Evolutionary conservation across 106 monocot species (phyloP).

Genomic region (Apostasia ramifera): DNA sequence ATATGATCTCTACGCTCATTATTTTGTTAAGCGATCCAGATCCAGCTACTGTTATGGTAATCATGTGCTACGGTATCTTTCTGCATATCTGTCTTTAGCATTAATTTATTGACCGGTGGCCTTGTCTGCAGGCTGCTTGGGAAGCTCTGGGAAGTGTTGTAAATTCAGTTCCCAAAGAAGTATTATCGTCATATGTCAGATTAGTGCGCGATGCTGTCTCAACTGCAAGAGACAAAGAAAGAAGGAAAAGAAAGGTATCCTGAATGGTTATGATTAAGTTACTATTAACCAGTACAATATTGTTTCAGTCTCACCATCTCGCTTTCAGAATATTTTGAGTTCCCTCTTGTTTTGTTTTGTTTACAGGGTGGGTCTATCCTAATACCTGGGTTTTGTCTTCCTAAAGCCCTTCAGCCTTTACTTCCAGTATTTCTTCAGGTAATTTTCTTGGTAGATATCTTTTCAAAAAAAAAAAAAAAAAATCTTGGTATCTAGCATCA

Average conservation of each 20-base stretch:
- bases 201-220: conserved; percentile 97
- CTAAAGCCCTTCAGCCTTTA: conserved; percentile 94
- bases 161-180: conserved; percentile 81
- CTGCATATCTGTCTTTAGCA: neutral
- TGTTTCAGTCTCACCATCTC: neutral
- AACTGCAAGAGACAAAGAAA: conserved; percentile 90
- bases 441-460: conserved; percentile 1
- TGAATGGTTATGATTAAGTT: neutral
- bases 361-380: conserved; percentile 78
- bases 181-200: conserved; percentile 74
- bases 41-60: conserved; percentile 66
- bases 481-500: no score
- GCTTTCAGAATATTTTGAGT: no score
- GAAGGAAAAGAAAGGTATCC: conserved; percentile 85
- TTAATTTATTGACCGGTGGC: conserved; percentile 12
- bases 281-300: neutral
- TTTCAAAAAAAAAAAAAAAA: no score
- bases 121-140: conserved; percentile 58
- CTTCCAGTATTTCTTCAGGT: conserved; percentile 98
- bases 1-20: conserved; percentile 74
- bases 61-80: neutral
- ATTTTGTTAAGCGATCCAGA: conserved; percentile 78
- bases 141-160: conserved; percentile 88
- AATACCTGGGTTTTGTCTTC: conserved; percentile 92
- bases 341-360: neutral